Percentiles rank a stretch among this genome's conserved stretches.
Conservation (phyloP, 1,139 yeast species). For the Pichia sp. region DNA sequence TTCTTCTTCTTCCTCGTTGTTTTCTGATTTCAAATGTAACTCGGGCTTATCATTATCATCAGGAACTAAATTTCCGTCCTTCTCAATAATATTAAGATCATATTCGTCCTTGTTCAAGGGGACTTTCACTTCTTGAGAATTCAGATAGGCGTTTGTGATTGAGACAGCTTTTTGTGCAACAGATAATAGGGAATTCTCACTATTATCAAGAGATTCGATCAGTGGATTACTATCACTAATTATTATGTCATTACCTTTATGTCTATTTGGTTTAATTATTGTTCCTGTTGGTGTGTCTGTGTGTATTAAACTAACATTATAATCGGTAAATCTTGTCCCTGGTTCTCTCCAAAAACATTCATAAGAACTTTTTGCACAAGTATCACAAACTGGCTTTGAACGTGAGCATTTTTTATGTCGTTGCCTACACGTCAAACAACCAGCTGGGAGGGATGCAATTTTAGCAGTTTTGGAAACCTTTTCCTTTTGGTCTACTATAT, state of each 20-base stretch:
- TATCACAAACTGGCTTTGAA: constrained; percentile 38
- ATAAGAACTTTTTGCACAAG: constrained; percentile 19
- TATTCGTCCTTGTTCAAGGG: background rate
- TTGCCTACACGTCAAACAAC: constrained; percentile 66
- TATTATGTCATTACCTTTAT: background rate
- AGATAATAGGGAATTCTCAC: background rate
- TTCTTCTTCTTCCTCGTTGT: background rate
- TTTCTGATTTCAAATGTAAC: background rate
- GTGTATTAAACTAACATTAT: constrained; percentile 2
- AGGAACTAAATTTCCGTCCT: no score
- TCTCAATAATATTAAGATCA: no score
- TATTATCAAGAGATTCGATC: background rate
- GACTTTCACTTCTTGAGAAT: background rate
- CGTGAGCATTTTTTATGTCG: constrained; percentile 74
- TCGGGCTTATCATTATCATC: no score
- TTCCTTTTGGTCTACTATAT: background rate
- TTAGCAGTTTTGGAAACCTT: background rate
- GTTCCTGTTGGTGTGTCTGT: constrained; percentile 1
- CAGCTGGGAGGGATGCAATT: constrained; percentile 27
- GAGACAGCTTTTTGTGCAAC: constrained; percentile 11
- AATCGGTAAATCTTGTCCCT: constrained; percentile 11
- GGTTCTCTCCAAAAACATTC: constrained; percentile 18
- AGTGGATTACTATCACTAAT: background rate
- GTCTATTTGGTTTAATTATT: constrained; percentile 2
- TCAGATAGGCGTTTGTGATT: constrained; percentile 8